Conservation (phyloP, 257 asterid species). For the Petrea volubilis region DNA sequence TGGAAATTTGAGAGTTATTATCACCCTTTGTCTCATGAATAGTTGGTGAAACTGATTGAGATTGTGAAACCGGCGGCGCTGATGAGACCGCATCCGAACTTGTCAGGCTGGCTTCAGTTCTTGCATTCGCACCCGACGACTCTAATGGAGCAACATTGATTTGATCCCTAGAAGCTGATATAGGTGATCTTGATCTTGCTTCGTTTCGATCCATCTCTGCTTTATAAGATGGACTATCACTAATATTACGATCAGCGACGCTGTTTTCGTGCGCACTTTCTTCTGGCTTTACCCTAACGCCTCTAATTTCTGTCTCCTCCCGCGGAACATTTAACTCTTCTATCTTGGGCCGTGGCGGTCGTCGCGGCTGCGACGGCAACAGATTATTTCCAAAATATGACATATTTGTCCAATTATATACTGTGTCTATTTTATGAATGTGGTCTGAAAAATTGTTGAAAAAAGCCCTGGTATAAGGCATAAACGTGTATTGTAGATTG, state of each 20-base stretch:
- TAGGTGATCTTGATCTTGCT: too few species aligned
- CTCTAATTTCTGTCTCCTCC: too few species aligned
- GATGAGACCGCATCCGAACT: background rate
- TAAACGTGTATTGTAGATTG: slow-evolving; percentile 47
- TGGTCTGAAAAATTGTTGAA: slow-evolving; percentile 2
- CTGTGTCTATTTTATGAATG: background rate
- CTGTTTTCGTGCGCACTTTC: background rate
- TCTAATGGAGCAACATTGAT: background rate
- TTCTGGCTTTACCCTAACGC: too few species aligned
- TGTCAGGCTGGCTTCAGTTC: slow-evolving; percentile 9
- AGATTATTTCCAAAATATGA: background rate
- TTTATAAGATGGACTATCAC: background rate
- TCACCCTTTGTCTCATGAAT: background rate
- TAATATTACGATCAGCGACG: background rate
- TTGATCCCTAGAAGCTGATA: too few species aligned
- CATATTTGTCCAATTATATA: background rate
- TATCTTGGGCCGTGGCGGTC: background rate
- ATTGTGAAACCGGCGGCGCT: slow-evolving; percentile 26
- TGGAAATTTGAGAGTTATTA: background rate
- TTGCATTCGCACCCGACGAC: too few species aligned
- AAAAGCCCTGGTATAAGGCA: slow-evolving; percentile 27
- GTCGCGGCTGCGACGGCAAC: too few species aligned
- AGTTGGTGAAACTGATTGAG: slow-evolving; percentile 17
- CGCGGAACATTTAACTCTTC: too few species aligned
- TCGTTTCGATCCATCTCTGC: too few species aligned